phyloP scores from a whole-genome alignment of 306 rosid species.

The Lathyrus oleraceus region DNA sequence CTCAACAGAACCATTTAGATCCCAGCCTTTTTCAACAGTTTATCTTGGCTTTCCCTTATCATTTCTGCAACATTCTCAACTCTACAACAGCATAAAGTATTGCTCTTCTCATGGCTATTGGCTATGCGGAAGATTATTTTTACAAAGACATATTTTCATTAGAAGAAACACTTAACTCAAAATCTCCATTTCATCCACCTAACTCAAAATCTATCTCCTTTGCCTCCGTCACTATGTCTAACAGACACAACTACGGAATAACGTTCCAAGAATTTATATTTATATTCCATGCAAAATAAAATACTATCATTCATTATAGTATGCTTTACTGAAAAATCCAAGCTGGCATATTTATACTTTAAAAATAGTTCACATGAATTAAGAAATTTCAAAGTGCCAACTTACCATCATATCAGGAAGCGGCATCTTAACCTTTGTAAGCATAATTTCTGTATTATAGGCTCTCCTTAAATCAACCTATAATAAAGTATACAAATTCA shows the following conservation, averaged over 20 bases:
- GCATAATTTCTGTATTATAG: constrained; percentile 95
- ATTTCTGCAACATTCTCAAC: not conserved
- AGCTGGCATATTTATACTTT: constrained; percentile 23
- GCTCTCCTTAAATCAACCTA: constrained; percentile 93
- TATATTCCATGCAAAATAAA: constrained; percentile 27
- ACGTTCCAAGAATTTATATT: constrained; percentile 18
- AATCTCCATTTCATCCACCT: not conserved
- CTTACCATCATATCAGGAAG: constrained; percentile 98
- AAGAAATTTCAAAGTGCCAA: constrained; percentile 29
- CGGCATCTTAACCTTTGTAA: constrained; percentile 98
- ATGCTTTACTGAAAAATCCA: constrained; percentile 36
- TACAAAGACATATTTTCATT: constrained; percentile 7
- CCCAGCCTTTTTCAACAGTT: not conserved
- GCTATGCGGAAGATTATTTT: not conserved
- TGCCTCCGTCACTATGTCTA: not conserved
- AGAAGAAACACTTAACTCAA: constrained; percentile 16
- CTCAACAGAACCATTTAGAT: not conserved
- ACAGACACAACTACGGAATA: constrained; percentile 17
- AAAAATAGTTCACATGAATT: constrained; percentile 15
- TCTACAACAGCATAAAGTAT: not conserved
- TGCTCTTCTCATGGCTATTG: not conserved
- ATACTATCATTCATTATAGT: not conserved
- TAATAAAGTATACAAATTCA: constrained; percentile 27
- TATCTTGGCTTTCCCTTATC: not conserved
- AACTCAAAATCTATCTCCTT: not conserved